Conservation (phyloP, 495 filamentous ascomycete genomes). For the Neurospora intermedia region DNA sequence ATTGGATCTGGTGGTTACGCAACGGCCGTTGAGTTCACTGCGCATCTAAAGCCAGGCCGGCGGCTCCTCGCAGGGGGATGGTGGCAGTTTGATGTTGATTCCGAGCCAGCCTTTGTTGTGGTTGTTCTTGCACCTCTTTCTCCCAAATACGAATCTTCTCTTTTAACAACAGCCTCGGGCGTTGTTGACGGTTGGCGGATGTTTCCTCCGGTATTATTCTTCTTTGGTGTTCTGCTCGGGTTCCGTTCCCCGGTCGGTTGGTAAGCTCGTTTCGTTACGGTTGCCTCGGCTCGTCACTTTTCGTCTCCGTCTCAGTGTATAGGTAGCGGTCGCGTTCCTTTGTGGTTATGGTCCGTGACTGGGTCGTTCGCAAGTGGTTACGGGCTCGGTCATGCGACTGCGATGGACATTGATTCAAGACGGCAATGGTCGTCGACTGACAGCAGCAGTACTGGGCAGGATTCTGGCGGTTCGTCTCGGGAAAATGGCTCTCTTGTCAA, state of each 20-base stretch:
- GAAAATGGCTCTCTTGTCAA: constrained; percentile 1
- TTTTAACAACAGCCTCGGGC: not conserved
- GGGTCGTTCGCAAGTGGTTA: not conserved
- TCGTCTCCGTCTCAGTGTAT: not conserved
- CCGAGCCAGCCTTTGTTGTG: constrained; percentile 11
- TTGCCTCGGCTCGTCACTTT: not conserved
- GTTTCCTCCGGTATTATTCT: not conserved
- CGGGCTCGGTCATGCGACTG: not conserved
- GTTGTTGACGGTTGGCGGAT: not conserved
- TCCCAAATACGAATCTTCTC: not conserved
- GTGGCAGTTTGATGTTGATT: constrained; percentile 23
- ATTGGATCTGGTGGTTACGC: constrained; percentile 42
- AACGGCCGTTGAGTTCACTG: constrained; percentile 37
- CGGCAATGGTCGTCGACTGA: not conserved
- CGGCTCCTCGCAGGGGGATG: constrained; percentile 37
- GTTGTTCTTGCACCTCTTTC: not conserved
- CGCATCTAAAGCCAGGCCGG: constrained; percentile 36
- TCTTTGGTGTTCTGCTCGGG: constrained; percentile 3
- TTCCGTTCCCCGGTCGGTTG: not conserved
- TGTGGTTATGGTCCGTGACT: not conserved
- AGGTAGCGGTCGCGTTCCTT: not conserved
- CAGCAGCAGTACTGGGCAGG: not conserved
- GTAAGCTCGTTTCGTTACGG: not conserved
- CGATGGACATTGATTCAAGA: not conserved
- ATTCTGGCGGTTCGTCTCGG: not conserved